Base-by-base conservation (phyloP, 768 basidiomycete species). In the Pleurotus tuber-regium region DNA sequence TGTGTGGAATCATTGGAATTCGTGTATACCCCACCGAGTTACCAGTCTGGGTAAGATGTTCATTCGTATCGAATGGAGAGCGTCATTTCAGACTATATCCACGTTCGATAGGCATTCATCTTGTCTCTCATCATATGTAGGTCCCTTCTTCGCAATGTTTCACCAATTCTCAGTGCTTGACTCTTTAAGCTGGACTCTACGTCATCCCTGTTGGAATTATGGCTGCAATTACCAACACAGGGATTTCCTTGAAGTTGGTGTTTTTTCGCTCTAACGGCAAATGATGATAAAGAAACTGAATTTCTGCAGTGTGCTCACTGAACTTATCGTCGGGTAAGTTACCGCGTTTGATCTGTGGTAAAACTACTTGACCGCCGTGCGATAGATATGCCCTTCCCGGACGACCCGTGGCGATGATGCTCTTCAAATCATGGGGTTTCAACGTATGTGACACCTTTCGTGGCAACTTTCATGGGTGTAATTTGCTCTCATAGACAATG, bases 371-470 rank as follows among this genome's bases (percentile, higher is more conserved):
- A 18, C 9, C 29, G 16, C n/a, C 16, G 8, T 35, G 12, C 23
- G 40, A 24, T 21, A 19, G 89, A 89, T 82, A 83, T 4, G 36
- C 36, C 8, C 36, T 38, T 16, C 36, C 36, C n/a, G 36, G 36
- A 5, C 75, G 73, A 31, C 83, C 83, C 0, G 69, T 84, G 41
- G 85, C 85, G 4, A 80, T 84, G 78, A 84, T 84, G 82, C 75
- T 84, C 75, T 84, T 83, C 73, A 85, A 84, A 70, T 74, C 72
- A 14, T 79, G 73, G 75, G 78, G 77, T 2, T 83, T 81, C 59
- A 80, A 80, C 29, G 54, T 61, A 47, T 29, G 42, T 43, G 5
- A 5, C 10, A 5, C 6, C n/a, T 38, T 7, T 7, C 36, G 14
- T 38, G 7, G 10, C 42, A 6, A 24, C 8, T 23, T 6, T 23